Percentiles rank a stretch among this genome's conserved stretches.
Conservation (phyloP, 257 asterid genomes). For the Craterostigma plantagineum region DNA sequence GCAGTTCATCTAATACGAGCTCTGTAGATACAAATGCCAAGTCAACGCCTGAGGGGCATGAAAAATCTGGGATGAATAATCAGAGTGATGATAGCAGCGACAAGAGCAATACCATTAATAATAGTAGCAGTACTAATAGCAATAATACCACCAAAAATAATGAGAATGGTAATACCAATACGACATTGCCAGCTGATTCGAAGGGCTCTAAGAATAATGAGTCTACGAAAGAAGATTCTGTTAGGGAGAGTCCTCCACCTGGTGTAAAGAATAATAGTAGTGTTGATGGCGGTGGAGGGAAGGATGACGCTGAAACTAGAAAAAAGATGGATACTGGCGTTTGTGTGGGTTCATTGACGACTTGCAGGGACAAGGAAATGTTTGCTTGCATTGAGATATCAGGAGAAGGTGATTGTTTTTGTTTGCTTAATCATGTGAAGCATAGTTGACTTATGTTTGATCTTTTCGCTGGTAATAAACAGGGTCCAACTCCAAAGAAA, state of each 20-base stretch:
- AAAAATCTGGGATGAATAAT: constrained; percentile 12
- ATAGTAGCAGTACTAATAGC: background rate
- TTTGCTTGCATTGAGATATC: constrained; percentile 23
- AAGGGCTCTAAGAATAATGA: background rate
- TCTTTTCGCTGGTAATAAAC: constrained; percentile 4
- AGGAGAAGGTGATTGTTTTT: constrained; percentile 10
- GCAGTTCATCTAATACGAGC: constrained; percentile 12
- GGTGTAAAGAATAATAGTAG: constrained; percentile 8
- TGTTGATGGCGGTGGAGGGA: constrained; percentile 10
- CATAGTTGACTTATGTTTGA: background rate
- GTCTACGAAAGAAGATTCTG: background rate
- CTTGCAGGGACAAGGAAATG: constrained; percentile 18
- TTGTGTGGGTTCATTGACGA: constrained; percentile 17
- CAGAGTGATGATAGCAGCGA: constrained; percentile 6
- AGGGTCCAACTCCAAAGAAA: constrained; percentile 9
- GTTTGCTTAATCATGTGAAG: background rate
- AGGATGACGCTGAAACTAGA: constrained; percentile 5
- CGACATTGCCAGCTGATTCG: constrained; percentile 15
- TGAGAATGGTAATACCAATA: background rate
- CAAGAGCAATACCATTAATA: background rate
- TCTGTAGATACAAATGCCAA: constrained; percentile 11
- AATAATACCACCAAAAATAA: background rate
- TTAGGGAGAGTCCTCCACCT: constrained; percentile 9
- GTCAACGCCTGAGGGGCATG: constrained; percentile 14
- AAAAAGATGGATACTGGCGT: constrained; percentile 9